Conservation (phyloP, 169 alveolate species). For the Plasmodium coatneyi region DNA sequence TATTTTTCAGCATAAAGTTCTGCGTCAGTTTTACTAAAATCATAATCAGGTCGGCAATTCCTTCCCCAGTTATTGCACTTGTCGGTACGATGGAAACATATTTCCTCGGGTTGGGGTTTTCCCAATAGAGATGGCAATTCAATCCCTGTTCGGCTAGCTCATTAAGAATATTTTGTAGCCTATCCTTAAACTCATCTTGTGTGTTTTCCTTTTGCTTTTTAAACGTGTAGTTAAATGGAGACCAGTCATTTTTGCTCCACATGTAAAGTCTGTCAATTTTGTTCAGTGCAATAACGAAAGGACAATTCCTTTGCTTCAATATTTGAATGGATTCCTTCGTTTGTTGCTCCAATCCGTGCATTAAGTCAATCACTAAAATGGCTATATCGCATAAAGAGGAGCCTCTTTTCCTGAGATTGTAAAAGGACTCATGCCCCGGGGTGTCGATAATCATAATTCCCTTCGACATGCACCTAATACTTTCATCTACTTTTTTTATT, state of each 20-base stretch:
- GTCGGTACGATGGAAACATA: conserved; percentile 98
- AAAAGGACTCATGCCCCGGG: conserved; percentile 99
- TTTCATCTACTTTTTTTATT: conserved; percentile 82
- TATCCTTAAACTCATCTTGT: conserved; percentile 90
- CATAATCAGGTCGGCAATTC: conserved; percentile 96
- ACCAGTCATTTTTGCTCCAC: conserved; percentile 94
- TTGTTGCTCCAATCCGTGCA: conserved; percentile 99
- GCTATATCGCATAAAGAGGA: conserved; percentile 99
- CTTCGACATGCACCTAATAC: conserved; percentile 32
- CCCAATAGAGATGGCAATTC: conserved; percentile 96
- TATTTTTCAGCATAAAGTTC: conserved; percentile 89
- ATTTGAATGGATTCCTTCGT: conserved; percentile 96
- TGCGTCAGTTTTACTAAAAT: conserved; percentile 93
- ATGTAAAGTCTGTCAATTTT: conserved; percentile 97
- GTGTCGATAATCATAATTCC: conserved; percentile 99
- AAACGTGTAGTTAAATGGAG: conserved; percentile 89
- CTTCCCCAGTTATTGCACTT: conserved; percentile 99
- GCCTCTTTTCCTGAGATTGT: conserved; percentile 98
- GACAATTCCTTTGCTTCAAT: conserved; percentile 92
- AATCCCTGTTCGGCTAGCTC: conserved; percentile 97
- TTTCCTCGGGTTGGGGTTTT: conserved; percentile 93
- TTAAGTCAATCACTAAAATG: conserved; percentile 98
- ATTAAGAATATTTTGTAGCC: conserved; percentile 83
- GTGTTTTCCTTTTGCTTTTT: conserved; percentile 89
- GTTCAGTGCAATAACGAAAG: conserved; percentile 98